Conservation (phyloP, 2,329 filamentous ascomycete species). For the Fusarium drepaniforme region DNA sequence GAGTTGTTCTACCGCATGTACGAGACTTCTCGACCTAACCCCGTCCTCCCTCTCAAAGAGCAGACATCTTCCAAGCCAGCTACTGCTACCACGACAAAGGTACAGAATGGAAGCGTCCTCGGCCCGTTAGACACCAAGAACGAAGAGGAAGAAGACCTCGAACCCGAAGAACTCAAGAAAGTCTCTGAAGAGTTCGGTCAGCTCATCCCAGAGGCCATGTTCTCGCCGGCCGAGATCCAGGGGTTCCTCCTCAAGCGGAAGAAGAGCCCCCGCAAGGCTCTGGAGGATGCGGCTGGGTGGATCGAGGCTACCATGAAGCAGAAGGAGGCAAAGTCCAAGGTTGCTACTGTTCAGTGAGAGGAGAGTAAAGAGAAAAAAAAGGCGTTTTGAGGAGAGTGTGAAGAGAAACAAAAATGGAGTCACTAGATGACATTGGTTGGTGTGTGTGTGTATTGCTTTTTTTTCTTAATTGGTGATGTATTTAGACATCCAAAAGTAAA, state of each 20-base stretch:
- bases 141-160: conserved; percentile 44
- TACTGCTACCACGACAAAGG: neutral
- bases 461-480: neutral
- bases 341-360: conserved; percentile 60
- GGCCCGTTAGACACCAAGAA: conserved; percentile 11
- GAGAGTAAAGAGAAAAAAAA: neutral
- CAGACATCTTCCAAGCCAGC: neutral
- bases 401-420: neutral
- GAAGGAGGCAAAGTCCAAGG: conserved; percentile 63
- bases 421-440: neutral
- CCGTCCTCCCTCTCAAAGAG: conserved; percentile 12
- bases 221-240: conserved; percentile 74
- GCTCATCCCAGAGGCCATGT: conserved; percentile 63
- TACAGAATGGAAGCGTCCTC: conserved; percentile 19
- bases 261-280: conserved; percentile 66
- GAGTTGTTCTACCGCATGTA: conserved; percentile 75
- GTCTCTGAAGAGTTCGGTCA: conserved; percentile 64
- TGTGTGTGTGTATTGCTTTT: neutral
- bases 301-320: conserved; percentile 63
- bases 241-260: conserved; percentile 74
- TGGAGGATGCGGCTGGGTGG: conserved; percentile 66
- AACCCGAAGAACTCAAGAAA: conserved; percentile 54
- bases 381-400: neutral
- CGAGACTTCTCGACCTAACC: conserved; percentile 52
- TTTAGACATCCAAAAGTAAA: neutral